A percentile compares a stretch with the other conserved stretches of the same genome.
Conservation (phyloP, 2,329 filamentous ascomycete species). For the Westerdykella sp. region DNA sequence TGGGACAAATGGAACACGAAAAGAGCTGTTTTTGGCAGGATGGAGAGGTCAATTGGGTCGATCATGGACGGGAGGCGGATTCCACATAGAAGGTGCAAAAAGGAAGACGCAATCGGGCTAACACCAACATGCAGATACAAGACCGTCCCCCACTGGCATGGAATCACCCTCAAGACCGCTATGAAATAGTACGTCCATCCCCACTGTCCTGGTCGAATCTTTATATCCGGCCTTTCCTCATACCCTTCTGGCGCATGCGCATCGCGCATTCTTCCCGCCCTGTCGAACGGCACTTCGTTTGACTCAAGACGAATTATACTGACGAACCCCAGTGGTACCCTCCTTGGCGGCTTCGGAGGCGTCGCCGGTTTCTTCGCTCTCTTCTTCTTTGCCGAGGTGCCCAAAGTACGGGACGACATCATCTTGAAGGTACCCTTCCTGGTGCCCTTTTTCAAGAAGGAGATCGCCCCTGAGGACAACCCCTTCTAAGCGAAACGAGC, state of each 20-base stretch:
- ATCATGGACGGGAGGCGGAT: neutral
- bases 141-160: constrained; percentile 44
- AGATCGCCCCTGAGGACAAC: constrained; percentile 59
- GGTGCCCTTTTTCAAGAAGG: constrained; percentile 50
- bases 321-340: constrained; percentile 26
- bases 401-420: constrained; percentile 57
- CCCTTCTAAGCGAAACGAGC: constrained; percentile 39
- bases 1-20: neutral
- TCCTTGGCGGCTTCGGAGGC: constrained; percentile 52
- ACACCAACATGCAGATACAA: constrained; percentile 43
- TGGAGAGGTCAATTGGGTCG: neutral
- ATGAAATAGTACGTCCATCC: constrained; percentile 42
- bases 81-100: neutral
- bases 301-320: neutral
- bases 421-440: constrained; percentile 55
- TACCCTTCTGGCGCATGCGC: neutral
- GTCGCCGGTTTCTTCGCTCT: constrained; percentile 54
- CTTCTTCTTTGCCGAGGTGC: constrained; percentile 61
- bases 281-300: neutral
- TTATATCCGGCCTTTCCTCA: neutral
- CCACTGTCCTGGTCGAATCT: neutral
- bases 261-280: neutral
- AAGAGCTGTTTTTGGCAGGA: neutral
- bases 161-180: constrained; percentile 41
- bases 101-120: constrained; percentile 6